Conservation (phyloP, 257 asterid species). For the Solanum pennellii region DNA sequence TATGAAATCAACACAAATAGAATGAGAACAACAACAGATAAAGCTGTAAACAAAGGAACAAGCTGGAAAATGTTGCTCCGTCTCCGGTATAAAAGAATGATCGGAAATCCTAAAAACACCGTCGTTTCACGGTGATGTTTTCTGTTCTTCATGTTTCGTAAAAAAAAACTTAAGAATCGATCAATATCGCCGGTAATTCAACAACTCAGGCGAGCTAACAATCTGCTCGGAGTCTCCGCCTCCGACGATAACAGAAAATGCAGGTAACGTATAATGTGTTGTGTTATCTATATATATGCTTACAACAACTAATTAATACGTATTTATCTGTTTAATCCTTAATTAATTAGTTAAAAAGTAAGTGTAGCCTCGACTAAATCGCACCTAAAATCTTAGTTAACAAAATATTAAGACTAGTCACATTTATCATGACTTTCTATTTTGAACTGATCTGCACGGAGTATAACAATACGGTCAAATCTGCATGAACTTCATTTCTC, state of each 20-base stretch:
- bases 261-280: background rate
- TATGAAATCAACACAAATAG: conserved; percentile 19
- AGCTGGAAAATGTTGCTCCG: conserved; percentile 30
- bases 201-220: background rate
- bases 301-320: background rate
- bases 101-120: conserved; percentile 19
- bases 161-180: background rate
- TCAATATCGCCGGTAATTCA: background rate
- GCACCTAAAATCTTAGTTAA: background rate
- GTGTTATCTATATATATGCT: background rate
- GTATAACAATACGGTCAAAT: background rate
- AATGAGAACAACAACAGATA: conserved; percentile 25
- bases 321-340: background rate
- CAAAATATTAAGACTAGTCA: background rate
- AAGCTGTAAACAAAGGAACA: conserved; percentile 32
- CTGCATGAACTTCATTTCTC: background rate
- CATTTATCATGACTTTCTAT: background rate
- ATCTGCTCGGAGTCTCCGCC: background rate
- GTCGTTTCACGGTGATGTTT: conserved; percentile 2
- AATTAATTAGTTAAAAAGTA: background rate
- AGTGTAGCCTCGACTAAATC: background rate
- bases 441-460: background rate
- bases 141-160: conserved; percentile 27
- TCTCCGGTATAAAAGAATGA: conserved; percentile 25
- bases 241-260: background rate